Evolutionary conservation across 2,329 filamentous ascomycete genomes (phyloP).

Genomic region (Aspergillus sp.): DNA sequence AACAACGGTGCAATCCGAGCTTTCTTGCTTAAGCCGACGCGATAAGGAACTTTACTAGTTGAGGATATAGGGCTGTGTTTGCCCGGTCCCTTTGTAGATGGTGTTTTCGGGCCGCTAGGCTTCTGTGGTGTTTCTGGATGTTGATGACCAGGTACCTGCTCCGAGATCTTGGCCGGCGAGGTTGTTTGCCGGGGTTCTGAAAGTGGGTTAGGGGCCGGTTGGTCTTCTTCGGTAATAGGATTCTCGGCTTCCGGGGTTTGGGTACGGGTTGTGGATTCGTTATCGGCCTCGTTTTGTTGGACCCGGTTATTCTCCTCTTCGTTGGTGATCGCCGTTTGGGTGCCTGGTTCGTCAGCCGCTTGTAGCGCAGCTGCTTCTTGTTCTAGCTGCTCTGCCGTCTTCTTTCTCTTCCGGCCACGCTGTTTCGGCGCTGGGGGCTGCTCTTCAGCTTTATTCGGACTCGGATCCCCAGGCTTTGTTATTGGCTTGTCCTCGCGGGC

Average conservation of each 20-base stretch:
- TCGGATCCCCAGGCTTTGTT: not conserved
- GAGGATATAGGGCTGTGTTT: slow-evolving; percentile 44
- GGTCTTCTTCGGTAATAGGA: not conserved
- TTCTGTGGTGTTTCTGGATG: slow-evolving; percentile 18
- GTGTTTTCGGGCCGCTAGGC: slow-evolving; percentile 4
- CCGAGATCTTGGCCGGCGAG: not conserved
- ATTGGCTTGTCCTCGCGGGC: not conserved
- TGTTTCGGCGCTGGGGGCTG: slow-evolving; percentile 36
- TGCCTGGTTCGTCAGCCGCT: not conserved
- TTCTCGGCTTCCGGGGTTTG: not conserved
- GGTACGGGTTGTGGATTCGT: not conserved
- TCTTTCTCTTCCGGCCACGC: slow-evolving; percentile 45
- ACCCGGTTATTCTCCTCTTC: not conserved
- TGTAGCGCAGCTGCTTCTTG: not conserved
- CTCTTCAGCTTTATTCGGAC: not conserved
- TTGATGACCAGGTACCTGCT: not conserved
- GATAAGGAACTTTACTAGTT: slow-evolving; percentile 41
- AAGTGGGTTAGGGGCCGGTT: not conserved
- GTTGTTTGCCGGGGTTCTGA: not conserved
- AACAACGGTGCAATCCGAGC: slow-evolving; percentile 51
- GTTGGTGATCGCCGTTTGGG: not conserved
- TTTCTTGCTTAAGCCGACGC: slow-evolving; percentile 51
- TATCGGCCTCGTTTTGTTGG: not conserved
- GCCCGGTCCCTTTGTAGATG: slow-evolving; percentile 29
- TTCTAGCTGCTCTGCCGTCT: slow-evolving; percentile 25